phyloP scores from a whole-genome alignment of 345 rosid species.

The Hypericum perforatum region DNA sequence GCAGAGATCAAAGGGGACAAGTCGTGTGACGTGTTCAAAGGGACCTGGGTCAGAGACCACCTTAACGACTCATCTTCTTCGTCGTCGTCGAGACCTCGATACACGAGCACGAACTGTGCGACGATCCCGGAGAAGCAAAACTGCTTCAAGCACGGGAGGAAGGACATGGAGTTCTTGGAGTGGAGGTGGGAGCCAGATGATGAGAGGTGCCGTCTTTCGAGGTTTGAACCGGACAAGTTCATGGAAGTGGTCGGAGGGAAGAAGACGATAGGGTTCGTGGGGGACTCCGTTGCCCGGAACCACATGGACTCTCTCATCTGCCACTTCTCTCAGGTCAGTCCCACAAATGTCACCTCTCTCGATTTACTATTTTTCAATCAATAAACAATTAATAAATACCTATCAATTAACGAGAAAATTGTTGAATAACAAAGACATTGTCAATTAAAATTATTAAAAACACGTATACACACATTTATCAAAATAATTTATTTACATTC shows the following conservation, averaged over 20 bases:
- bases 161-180: conserved; percentile 46
- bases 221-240: conserved; percentile 48
- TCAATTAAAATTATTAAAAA: too few species aligned
- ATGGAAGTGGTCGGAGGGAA: conserved; percentile 48
- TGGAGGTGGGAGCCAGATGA: conserved; percentile 83
- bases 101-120: conserved; percentile 55
- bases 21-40: conserved; percentile 48
- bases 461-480: too few species aligned
- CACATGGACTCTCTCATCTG: conserved; percentile 88
- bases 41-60: conserved; percentile 58
- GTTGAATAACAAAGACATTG: too few species aligned
- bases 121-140: conserved; percentile 68
- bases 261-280: conserved; percentile 63
- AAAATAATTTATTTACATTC: too few species aligned
- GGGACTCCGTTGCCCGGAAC: conserved; percentile 87
- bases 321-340: conserved; percentile 55
- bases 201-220: conserved; percentile 48
- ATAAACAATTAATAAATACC: too few species aligned
- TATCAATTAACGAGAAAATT: too few species aligned
- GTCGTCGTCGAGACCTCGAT: conserved; percentile 1
- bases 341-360: background rate
- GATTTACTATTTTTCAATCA: too few species aligned
- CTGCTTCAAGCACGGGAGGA: conserved; percentile 61
- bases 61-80: conserved; percentile 17
- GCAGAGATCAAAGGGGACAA: conserved; percentile 11